phyloP scores from a whole-genome alignment of 352 stramenopile species.

The Pythium plurisporium region DNA sequence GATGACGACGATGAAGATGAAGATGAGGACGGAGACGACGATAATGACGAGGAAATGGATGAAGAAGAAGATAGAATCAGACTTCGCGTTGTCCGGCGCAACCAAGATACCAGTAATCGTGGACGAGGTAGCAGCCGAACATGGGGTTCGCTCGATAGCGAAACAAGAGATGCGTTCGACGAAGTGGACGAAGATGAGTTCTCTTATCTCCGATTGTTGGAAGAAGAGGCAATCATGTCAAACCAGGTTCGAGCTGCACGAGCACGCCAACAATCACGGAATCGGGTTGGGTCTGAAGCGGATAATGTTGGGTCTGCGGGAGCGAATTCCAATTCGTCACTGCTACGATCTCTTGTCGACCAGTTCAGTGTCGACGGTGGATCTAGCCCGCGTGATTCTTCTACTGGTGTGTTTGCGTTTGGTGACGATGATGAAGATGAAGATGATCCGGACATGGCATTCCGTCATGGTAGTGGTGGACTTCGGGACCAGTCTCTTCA shows the following conservation, averaged over 20 bases:
- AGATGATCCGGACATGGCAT: conserved; percentile 29
- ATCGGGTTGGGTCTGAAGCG: background rate
- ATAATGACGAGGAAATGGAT: conserved; percentile 67
- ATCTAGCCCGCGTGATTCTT: background rate
- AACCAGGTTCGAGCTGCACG: conserved; percentile 12
- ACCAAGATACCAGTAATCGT: conserved; percentile 3
- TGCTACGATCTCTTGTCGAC: conserved; percentile 26
- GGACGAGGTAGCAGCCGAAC: conserved; percentile 36
- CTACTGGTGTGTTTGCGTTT: conserved; percentile 23
- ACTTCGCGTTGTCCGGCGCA: conserved; percentile 31
- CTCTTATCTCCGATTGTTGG: conserved; percentile 70
- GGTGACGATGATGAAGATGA: conserved; percentile 29
- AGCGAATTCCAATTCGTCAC: background rate
- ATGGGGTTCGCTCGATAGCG: conserved; percentile 69
- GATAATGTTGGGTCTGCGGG: background rate
- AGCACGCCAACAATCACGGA: background rate
- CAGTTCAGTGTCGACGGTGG: conserved; percentile 26
- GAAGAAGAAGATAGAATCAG: conserved; percentile 55
- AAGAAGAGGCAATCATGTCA: conserved; percentile 43
- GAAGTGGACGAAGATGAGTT: conserved; percentile 84
- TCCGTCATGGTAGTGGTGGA: conserved; percentile 7
- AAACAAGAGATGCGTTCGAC: conserved; percentile 70
- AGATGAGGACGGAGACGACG: conserved; percentile 46
- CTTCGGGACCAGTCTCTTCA: background rate
- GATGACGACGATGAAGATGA: conserved; percentile 56